Base-by-base conservation (phyloP, 1,284 basidiomycete species). In the Tilletiopsis washingtonensis region DNA sequence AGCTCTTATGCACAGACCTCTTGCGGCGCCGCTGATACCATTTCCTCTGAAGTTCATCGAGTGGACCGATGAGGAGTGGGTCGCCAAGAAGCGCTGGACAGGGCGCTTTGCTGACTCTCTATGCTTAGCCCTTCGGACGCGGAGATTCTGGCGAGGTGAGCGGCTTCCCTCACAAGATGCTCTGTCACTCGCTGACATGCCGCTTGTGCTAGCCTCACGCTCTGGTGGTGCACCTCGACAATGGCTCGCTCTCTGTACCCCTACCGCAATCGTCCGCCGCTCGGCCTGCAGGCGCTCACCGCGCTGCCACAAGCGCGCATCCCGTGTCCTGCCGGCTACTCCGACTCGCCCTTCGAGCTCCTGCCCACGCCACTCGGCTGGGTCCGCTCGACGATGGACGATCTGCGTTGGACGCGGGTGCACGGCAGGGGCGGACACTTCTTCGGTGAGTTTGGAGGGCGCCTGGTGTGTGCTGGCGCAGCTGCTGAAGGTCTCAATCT, bases 221-320 rank as follows among this genome's bases (percentile, higher is more conserved):
- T 77, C 24, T 78, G 75, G 67, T 77, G 74, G 68, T 58, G 73
- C 20, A 75, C 75, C 3, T 65, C 73, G 41, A 74, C 74, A 2
- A 75, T 72, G 54, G 64, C 75, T 0, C 69, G 74, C 1, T 75
- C 75, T 5, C 62, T 77, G 47, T 77, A 75, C 50, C 68, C 74
- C 15, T 78, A 78, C 52, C 68, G 76, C 6, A 69, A 74, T 32
- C 71, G 75, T 12, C 60, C 71, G 51, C 25, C 46, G 1, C 24
- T 43, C 5, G 58, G 53, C 3, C 39, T 40, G 1, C 14, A 34
- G 3, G 23, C 36, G n/a, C 42, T 56, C 17, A 54, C 47, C 17
- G 52, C 45, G 43, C 41, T 50, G 23, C 51, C 54, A 15, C 20
- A 23, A n/a, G 61, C 64, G 38, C 71, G 60, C 47, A 66, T 74